These are phyloP conservation scores for Karstenula rhodostoma DNA, from an alignment of 2,329 filamentous ascomycete species.

Conservation along the genomic window DNA sequence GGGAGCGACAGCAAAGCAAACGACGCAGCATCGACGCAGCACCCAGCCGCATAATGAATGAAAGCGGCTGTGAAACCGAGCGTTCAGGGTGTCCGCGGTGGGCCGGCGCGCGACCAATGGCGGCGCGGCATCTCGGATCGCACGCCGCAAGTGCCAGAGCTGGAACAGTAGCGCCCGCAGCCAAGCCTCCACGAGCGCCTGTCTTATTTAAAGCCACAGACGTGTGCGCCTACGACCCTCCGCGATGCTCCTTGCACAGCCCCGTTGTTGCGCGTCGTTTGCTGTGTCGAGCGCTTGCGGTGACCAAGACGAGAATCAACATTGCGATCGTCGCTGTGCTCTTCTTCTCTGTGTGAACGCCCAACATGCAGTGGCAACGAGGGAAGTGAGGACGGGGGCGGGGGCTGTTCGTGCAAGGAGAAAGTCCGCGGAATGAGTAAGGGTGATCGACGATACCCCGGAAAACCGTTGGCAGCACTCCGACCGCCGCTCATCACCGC, in stretches of 20 bases:
- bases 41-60: slow-evolving; percentile 18
- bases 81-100: slow-evolving; percentile 26
- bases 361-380: neutral
- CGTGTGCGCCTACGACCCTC: neutral
- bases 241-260: neutral
- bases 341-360: neutral
- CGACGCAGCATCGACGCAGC: neutral
- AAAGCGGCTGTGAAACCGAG: slow-evolving; percentile 36
- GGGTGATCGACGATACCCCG: neutral
- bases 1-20: slow-evolving; percentile 4
- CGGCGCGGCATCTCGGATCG: neutral
- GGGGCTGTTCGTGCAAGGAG: neutral
- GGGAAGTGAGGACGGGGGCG: neutral
- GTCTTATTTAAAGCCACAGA: slow-evolving; percentile 8
- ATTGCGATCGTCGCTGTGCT: neutral
- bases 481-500: neutral
- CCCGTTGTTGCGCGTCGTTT: slow-evolving; percentile 4
- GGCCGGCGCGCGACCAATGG: slow-evolving; percentile 29
- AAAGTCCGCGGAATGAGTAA: neutral
- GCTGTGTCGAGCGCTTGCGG: slow-evolving; percentile 5
- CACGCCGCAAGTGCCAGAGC: neutral
- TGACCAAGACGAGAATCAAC: neutral
- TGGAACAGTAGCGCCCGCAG: slow-evolving; percentile 39
- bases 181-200: slow-evolving; percentile 8
- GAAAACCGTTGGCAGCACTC: neutral